Base-by-base conservation (phyloP, 1,284 basidiomycete species). In the Papiliotrema flavescens region DNA sequence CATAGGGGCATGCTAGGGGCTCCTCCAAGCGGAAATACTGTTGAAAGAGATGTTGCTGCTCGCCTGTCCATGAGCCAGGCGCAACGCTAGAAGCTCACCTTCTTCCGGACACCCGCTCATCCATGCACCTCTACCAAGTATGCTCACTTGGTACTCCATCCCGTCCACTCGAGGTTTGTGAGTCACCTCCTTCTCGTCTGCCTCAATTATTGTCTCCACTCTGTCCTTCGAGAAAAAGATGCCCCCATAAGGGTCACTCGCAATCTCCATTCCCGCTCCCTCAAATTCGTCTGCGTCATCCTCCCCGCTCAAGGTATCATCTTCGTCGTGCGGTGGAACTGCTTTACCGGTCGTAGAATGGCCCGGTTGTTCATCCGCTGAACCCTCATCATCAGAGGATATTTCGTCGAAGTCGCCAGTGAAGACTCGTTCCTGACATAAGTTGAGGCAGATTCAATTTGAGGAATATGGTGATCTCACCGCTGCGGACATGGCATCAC, bases 51-150 rank as follows among this genome's bases (percentile, higher is more conserved):
- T 88, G 89, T 56, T 84, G 85, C 70, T 95, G 91, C 73, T 94
- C 91, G 66, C 85, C 85, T 75, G 45, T 49, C 43, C n/a, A n/a
- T n/a, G n/a, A n/a, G 43, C 44, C 22, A 17, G 14, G 13, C 17
- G 35, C 24, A 1, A 19, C 19, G 11, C 19, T 23, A 34, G 46
- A 26, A 15, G 61, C 64, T 67, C 48, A 71, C 69, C 64, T 55
- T 89, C 90, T 73, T 94, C 91, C 0, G 91, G 90, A 73, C 91
- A 94, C 9, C 91, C 91, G 71, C 89, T 90, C 91, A 94, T 94
- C 90, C 90, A 95, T 68, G 90, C 85, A n/a, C 88, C 88, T 71
- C 89, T 87, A 22, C 85, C 85, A 82, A 94, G 84, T 39, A 92
- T 76, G 55, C 42, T 45, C 9, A 53, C 50, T 14, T 13, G 28